These are phyloP conservation scores for Aureobasidium sp. DNA, from an alignment of 2,329 filamentous ascomycete genomes.

Conservation along the genomic window DNA sequence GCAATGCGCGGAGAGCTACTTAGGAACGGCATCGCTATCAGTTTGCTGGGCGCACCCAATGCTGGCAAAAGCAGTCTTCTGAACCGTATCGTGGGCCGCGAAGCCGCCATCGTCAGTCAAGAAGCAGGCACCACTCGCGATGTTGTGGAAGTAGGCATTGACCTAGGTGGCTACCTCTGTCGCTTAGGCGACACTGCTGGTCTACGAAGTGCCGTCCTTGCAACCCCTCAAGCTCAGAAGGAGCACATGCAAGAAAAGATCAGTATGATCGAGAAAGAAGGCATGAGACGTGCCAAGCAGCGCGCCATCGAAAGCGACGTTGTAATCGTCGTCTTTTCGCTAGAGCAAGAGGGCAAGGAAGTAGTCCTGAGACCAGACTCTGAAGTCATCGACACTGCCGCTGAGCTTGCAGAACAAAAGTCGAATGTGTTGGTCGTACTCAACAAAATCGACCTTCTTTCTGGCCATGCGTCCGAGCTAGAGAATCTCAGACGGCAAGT, in stretches of 20 bases:
- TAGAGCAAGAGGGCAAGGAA: conserved; percentile 44
- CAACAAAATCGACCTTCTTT: conserved; percentile 49
- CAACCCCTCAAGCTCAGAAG: neutral
- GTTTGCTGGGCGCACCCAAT: conserved; percentile 84
- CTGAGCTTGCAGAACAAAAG: conserved; percentile 38
- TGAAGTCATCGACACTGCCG: conserved; percentile 48
- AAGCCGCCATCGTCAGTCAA: conserved; percentile 88
- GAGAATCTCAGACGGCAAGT: conserved; percentile 20
- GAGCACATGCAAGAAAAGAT: conserved; percentile 32
- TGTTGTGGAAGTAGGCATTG: conserved; percentile 83
- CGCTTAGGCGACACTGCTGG: conserved; percentile 95
- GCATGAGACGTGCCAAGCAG: conserved; percentile 75
- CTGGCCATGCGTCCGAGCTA: neutral
- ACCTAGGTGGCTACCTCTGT: conserved; percentile 82
- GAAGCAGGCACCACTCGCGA: conserved; percentile 93
- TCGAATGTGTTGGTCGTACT: conserved; percentile 50
- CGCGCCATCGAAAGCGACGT: conserved; percentile 78
- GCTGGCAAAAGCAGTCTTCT: conserved; percentile 91
- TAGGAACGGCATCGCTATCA: conserved; percentile 74
- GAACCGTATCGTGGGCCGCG: conserved; percentile 80
- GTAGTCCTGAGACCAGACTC: conserved; percentile 34
- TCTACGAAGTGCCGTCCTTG: conserved; percentile 46
- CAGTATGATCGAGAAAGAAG: conserved; percentile 75
- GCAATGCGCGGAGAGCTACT: conserved; percentile 76
- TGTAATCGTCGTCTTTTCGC: conserved; percentile 68